Evolutionary conservation across 2,329 filamentous ascomycete genomes (phyloP).

Genomic region (Cladorrhinum sp.): DNA sequence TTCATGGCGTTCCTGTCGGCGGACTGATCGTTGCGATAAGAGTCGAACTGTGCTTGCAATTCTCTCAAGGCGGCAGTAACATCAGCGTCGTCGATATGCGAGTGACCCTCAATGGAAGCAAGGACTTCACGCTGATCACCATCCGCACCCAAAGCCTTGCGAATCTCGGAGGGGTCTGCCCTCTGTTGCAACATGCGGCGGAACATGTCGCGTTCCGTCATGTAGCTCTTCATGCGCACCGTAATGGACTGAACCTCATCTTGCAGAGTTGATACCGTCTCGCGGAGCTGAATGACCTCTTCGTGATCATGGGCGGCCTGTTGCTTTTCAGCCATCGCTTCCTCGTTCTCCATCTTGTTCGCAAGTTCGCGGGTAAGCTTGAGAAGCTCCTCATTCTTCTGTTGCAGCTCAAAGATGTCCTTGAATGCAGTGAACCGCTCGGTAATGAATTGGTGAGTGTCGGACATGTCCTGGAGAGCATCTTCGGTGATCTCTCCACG

Average conservation of each 20-base stretch:
- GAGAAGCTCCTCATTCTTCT: constrained; percentile 82
- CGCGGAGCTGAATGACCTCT: constrained; percentile 60
- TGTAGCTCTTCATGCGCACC: constrained; percentile 85
- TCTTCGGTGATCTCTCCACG: constrained; percentile 71
- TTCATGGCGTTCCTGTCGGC: constrained; percentile 79
- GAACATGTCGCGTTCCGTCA: constrained; percentile 97
- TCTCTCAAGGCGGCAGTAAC: constrained; percentile 79
- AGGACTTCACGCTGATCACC: constrained; percentile 53
- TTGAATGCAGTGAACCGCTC: constrained; percentile 88
- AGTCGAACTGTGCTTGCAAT: constrained; percentile 84
- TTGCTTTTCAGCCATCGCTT: constrained; percentile 66
- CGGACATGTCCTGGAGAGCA: constrained; percentile 69
- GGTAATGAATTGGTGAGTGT: constrained; percentile 85
- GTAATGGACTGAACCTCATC: constrained; percentile 83
- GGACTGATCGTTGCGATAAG: constrained; percentile 79
- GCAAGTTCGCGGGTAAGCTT: constrained; percentile 80
- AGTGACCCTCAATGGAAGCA: constrained; percentile 55
- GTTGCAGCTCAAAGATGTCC: constrained; percentile 77
- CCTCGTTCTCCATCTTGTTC: constrained; percentile 86
- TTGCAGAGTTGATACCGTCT: constrained; percentile 48
- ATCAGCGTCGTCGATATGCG: constrained; percentile 59
- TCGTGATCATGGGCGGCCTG: constrained; percentile 64
- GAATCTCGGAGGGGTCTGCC: constrained; percentile 57
- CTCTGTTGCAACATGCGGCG: constrained; percentile 83
- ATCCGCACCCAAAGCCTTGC: constrained; percentile 67